phyloP scores from a whole-genome alignment of 2,329 filamentous ascomycete genomes.

The Alternaria brassicicola region DNA sequence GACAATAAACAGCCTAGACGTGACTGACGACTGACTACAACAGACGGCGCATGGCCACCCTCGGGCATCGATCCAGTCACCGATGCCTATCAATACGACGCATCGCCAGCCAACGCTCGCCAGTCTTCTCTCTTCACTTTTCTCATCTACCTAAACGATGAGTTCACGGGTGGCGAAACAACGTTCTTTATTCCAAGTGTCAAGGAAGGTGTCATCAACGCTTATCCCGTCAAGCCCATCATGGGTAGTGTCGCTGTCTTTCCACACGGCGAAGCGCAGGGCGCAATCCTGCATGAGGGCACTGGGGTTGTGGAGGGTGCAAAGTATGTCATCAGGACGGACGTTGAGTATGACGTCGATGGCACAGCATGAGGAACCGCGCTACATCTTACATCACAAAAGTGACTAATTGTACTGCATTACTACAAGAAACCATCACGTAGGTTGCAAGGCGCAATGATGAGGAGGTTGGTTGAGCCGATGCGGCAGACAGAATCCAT shows the following conservation, averaged over 20 bases:
- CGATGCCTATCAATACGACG: conserved; percentile 69
- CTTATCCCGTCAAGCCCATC: conserved; percentile 70
- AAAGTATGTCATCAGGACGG: conserved; percentile 72
- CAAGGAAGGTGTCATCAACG: conserved; percentile 69
- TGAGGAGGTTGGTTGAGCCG: neutral
- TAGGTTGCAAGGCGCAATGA: neutral
- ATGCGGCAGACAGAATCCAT: neutral
- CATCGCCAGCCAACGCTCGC: conserved; percentile 63
- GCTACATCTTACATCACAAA: neutral
- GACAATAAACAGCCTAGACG: too few relatives aligned
- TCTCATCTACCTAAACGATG: conserved; percentile 72
- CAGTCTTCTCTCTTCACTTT: conserved; percentile 74
- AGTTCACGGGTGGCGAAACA: conserved; percentile 74
- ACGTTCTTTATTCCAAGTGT: conserved; percentile 72
- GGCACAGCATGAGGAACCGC: neutral
- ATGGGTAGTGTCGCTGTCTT: conserved; percentile 73
- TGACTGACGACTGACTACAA: conserved; percentile 7
- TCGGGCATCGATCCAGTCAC: conserved; percentile 64
- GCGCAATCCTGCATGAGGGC: conserved; percentile 71
- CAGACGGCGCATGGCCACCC: conserved; percentile 73
- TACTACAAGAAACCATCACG: neutral
- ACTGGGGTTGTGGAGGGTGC: conserved; percentile 71
- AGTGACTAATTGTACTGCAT: neutral
- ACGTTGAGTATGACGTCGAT: conserved; percentile 70
- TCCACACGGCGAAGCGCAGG: conserved; percentile 70